Conservation (phyloP, 306 rosid species). For the Rubus idaeus region DNA sequence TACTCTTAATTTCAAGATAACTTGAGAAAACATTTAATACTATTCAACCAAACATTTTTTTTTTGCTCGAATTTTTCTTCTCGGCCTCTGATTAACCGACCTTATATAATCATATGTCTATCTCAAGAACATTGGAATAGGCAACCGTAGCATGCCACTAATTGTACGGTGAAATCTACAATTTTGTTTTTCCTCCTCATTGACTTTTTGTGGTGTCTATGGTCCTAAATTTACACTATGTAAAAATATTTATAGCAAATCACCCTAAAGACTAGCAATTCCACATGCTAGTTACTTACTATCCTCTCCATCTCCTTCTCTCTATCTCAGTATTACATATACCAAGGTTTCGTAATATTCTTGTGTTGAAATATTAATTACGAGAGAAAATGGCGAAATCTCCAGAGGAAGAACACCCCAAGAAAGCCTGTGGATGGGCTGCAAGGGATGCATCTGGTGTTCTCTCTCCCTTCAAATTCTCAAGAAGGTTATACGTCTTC, state of each 20-base stretch:
- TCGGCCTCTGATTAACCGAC: too few relatives aligned
- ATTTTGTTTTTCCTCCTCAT: background rate
- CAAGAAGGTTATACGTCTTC: background rate
- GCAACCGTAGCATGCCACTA: background rate
- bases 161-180: too few relatives aligned
- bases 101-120: background rate
- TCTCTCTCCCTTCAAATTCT: slow-evolving; percentile 15
- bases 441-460: slow-evolving; percentile 10
- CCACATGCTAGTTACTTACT: background rate
- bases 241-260: background rate
- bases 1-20: too few relatives aligned
- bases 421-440: slow-evolving; percentile 11
- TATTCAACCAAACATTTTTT: too few relatives aligned
- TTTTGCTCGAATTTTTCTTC: too few relatives aligned
- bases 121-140: background rate
- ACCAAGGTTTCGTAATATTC: background rate
- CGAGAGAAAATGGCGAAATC: background rate
- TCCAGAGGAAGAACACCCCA: background rate
- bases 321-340: background rate
- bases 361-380: background rate
- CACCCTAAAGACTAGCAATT: background rate
- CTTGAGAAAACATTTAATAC: too few relatives aligned
- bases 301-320: background rate
- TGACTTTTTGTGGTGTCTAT: background rate
- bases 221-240: background rate